Percentiles rank a stretch among this genome's conserved stretches.
These are phyloP conservation scores for Fusarium fujikuroi DNA, from an alignment of 2,329 filamentous ascomycete genomes.

Conservation along the genomic window DNA sequence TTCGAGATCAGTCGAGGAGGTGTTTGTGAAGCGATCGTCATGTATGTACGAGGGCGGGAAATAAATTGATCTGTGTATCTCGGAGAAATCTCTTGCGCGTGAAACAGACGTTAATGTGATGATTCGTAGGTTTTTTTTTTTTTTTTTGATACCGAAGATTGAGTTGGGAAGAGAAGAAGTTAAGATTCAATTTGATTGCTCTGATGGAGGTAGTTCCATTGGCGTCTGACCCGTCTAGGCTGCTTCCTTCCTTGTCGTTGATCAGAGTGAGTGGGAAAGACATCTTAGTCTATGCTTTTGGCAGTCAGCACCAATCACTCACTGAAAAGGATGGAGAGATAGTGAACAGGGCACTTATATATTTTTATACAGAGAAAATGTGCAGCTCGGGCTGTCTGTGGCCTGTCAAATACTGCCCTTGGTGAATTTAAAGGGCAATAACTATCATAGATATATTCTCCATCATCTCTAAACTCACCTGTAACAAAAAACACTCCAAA, in stretches of 20 bases:
- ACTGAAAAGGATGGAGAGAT: neutral
- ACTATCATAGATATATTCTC: neutral
- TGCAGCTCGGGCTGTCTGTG: neutral
- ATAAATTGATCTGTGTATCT: constrained; percentile 18
- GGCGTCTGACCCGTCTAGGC: neutral
- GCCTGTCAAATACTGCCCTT: neutral
- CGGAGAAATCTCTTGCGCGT: neutral
- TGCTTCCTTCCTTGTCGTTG: neutral
- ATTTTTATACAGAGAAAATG: too few relatives aligned
- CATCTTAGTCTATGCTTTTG: neutral
- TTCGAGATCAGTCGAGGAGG: neutral
- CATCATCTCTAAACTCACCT: neutral
- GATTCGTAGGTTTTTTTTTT: too few relatives aligned
- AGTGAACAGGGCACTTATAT: neutral
- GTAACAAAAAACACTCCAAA: constrained; percentile 2
- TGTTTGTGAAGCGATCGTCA: neutral
- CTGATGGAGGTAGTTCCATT: neutral
- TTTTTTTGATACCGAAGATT: neutral
- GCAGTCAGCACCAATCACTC: neutral
- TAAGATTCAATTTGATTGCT: neutral
- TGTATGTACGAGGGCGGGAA: constrained; percentile 29
- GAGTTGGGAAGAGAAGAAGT: neutral
- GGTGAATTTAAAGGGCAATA: neutral
- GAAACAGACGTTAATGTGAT: neutral
- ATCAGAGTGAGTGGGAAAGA: neutral